A percentile compares a stretch with the other conserved stretches of the same genome.
Evolutionary conservation across 1,284 basidiomycete genomes (phyloP).

Genomic region (Naganishia sp.): DNA sequence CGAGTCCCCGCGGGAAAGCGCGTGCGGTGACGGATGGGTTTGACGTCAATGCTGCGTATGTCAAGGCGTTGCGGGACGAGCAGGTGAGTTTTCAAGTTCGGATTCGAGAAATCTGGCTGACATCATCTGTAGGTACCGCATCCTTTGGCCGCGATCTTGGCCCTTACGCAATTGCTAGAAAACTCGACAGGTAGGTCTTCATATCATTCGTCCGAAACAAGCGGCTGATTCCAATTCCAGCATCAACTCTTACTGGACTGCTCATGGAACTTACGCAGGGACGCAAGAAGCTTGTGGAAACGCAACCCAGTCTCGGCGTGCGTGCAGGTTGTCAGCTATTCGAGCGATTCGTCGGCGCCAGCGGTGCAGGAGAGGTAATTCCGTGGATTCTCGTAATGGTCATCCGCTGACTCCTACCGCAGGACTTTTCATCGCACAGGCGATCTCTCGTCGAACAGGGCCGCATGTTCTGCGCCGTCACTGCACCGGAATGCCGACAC

Average conservation of each 20-base stretch:
- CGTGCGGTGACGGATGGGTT: constrained; percentile 38
- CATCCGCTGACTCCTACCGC: neutral
- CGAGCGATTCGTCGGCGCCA: constrained; percentile 50
- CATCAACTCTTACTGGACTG: constrained; percentile 50
- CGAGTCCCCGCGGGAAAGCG: constrained; percentile 34
- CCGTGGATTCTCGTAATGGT: neutral
- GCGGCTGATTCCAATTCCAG: constrained; percentile 33
- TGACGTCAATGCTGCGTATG: constrained; percentile 50
- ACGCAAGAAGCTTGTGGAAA: constrained; percentile 45
- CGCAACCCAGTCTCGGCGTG: constrained; percentile 50
- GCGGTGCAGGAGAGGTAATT: constrained; percentile 43
- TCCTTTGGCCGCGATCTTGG: constrained; percentile 55
- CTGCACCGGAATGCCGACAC: constrained; percentile 77
- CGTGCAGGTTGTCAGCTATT: constrained; percentile 53
- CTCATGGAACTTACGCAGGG: constrained; percentile 47
- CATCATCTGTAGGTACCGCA: constrained; percentile 43
- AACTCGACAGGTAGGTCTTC: constrained; percentile 47
- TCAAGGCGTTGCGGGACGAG: constrained; percentile 46
- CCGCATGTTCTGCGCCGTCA: constrained; percentile 49
- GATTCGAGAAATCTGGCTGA: neutral
- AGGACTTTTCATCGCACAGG: constrained; percentile 52
- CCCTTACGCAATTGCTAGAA: constrained; percentile 53
- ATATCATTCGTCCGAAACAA: neutral
- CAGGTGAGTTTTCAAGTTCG: constrained; percentile 40
- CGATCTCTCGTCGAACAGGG: constrained; percentile 49